Base-by-base conservation (phyloP, 1,284 basidiomycete species). In the Austroboletus novae-zelandiae region DNA sequence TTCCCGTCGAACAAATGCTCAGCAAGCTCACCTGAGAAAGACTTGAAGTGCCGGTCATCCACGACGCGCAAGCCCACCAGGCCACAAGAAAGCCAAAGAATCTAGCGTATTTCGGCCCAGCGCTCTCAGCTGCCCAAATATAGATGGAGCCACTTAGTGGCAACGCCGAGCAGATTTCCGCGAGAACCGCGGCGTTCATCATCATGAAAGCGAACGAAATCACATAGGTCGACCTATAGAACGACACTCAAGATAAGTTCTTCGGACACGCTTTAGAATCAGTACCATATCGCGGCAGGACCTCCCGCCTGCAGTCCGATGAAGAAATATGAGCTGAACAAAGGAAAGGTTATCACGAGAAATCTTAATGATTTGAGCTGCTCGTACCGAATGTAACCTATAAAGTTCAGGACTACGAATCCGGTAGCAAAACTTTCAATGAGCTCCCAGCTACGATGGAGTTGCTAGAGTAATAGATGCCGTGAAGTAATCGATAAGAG, bases 111-210 rank as follows among this genome's bases (percentile, higher is more conserved):
- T 89, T 91, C 13, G 84, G 84, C 3, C 91, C 91, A 5, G 89
- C 91, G 57, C 89, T 90, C 63, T 91, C 91, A 27, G 90, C 91
- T 0, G 89, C 87, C 91, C 91, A 94, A 51, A 92, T 84, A 68
- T 94, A 94, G 66, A 94, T 93, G 9, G 89, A 92, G 8, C 91
- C 91, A 49, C 88, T 91, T 39, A 93, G 70, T 4, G 91, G 91
- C 18, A 93, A 72, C 2, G 89, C 89, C 35, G 90, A 92, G 66
- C 90, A 93, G 43, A 93, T 83, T 65, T 94, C 91, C 20, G 91
- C 91, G 30, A 94, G 74, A 34, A 92, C 85, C 13, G 81, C 83
- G 3, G 91, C 91, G 5, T 89, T 93, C 49, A 94, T 90, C 60
- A 78, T 79, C 88, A 90, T 91, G 68, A 91, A 89, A 39, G 91